Evolutionary conservation across 2,329 filamentous ascomycete genomes (phyloP).

Genomic region (Gyromitra esculenta): DNA sequence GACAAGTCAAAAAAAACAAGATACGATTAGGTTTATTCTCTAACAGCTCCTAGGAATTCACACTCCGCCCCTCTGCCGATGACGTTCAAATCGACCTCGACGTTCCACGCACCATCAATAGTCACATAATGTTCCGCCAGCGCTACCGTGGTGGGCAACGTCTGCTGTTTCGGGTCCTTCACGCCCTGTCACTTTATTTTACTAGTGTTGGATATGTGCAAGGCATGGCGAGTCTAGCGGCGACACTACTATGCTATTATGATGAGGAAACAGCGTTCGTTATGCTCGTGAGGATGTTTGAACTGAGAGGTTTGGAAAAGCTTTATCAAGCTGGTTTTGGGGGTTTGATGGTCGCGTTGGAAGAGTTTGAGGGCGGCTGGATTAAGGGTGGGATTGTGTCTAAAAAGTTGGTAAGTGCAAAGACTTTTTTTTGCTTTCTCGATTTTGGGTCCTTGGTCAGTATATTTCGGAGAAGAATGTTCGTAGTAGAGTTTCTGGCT

Average conservation of each 20-base stretch:
- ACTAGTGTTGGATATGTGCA: constrained; percentile 94
- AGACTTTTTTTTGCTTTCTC: background rate
- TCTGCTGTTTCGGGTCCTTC: constrained; percentile 88
- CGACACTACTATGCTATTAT: constrained; percentile 93
- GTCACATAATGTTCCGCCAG: constrained; percentile 95
- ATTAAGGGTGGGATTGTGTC: constrained; percentile 80
- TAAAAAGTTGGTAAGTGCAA: constrained; percentile 74
- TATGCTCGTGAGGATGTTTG: constrained; percentile 96
- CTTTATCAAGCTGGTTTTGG: constrained; percentile 86
- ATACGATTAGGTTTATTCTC: background rate
- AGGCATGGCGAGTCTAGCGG: constrained; percentile 93
- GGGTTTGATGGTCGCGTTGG: constrained; percentile 84
- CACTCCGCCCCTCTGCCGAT: constrained; percentile 79
- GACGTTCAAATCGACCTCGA: constrained; percentile 98
- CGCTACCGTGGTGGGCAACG: constrained; percentile 93
- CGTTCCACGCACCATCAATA: constrained; percentile 91
- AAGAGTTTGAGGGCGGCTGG: constrained; percentile 87
- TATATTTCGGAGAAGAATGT: background rate
- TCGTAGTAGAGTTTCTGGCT: background rate
- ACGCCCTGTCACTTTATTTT: constrained; percentile 90
- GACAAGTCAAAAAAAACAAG: background rate
- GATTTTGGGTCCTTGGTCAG: background rate
- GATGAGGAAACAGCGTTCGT: constrained; percentile 94
- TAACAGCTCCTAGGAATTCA: constrained; percentile 68
- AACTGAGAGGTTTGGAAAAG: constrained; percentile 82